phyloP scores from a whole-genome alignment of 306 rosid species.

The Lupinus albus region DNA sequence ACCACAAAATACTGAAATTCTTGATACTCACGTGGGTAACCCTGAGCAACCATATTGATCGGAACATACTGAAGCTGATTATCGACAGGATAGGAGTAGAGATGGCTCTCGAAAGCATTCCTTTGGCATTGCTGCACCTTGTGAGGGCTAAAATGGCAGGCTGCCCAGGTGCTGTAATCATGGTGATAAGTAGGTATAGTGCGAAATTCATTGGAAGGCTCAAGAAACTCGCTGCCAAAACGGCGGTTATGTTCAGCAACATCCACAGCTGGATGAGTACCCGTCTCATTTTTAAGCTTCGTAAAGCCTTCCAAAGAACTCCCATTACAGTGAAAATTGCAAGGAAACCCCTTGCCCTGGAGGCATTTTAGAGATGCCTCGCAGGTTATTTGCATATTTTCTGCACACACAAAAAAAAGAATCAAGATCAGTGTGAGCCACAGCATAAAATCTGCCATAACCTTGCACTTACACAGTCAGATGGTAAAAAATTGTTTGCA shows the following conservation, averaged over 20 bases:
- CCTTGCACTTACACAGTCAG: not conserved
- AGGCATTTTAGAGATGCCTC: conserved; percentile 90
- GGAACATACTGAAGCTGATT: conserved; percentile 65
- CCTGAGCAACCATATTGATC: conserved; percentile 65
- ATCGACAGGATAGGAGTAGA: conserved; percentile 64
- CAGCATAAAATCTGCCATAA: conserved; percentile 24
- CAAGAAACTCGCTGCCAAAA: conserved; percentile 59
- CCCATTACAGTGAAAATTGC: conserved; percentile 59
- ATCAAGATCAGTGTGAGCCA: conserved; percentile 29
- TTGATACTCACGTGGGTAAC: conserved; percentile 68
- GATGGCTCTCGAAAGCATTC: conserved; percentile 71
- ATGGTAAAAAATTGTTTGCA: conserved; percentile 18
- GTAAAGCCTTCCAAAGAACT: conserved; percentile 59
- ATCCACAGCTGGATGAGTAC: conserved; percentile 58
- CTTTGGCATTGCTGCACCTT: conserved; percentile 75
- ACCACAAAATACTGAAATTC: conserved; percentile 96
- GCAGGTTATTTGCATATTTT: conserved; percentile 68
- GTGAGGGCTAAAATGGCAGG: conserved; percentile 68
- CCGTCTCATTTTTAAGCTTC: conserved; percentile 51
- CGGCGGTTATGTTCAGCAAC: conserved; percentile 55
- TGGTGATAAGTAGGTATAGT: conserved; percentile 61
- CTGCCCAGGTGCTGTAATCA: conserved; percentile 63
- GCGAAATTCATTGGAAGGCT: conserved; percentile 64
- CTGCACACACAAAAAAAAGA: conserved; percentile 59
- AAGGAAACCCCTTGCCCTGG: conserved; percentile 73